Evolutionary conservation across 179 eudicot species (phyloP).

Genomic region (Carnegiea gigantea): DNA sequence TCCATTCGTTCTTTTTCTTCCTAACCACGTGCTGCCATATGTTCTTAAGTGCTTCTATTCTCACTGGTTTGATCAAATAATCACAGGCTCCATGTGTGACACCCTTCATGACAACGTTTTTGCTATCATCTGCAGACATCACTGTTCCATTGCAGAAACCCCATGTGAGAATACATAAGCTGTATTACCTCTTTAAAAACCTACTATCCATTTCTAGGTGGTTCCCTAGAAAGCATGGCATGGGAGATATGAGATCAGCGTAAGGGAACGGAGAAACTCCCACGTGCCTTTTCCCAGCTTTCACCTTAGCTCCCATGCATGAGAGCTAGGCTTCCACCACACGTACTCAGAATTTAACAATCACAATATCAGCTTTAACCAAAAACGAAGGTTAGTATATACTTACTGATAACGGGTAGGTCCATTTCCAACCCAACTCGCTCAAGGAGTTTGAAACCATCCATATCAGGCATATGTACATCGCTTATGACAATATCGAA

Average conservation of each 20-base stretch:
- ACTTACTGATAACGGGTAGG: conserved; percentile 56
- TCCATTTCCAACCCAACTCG: conserved; percentile 53
- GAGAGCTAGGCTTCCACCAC: background rate
- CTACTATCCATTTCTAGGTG: background rate
- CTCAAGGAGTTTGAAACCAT: conserved; percentile 53
- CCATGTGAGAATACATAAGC: conserved; percentile 8
- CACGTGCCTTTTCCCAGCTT: background rate
- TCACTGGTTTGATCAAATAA: conserved; percentile 75
- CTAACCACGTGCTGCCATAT: conserved; percentile 95
- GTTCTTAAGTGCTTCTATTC: conserved; percentile 78
- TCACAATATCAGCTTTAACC: background rate
- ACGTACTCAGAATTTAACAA: background rate
- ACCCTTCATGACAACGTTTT: conserved; percentile 82
- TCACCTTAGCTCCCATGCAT: background rate
- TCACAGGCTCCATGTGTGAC: conserved; percentile 94
- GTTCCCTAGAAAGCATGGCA: too few species aligned
- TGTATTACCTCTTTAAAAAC: background rate
- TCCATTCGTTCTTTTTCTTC: conserved; percentile 68
- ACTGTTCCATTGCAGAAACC: conserved; percentile 46
- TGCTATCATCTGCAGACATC: conserved; percentile 96
- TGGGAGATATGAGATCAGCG: too few species aligned
- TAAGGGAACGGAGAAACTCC: background rate
- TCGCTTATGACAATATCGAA: conserved; percentile 50
- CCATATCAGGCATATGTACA: conserved; percentile 62
- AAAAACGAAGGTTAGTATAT: background rate